phyloP scores from a whole-genome alignment of 2,329 filamentous ascomycete genomes.

The Sarocladiaceae sp. region DNA sequence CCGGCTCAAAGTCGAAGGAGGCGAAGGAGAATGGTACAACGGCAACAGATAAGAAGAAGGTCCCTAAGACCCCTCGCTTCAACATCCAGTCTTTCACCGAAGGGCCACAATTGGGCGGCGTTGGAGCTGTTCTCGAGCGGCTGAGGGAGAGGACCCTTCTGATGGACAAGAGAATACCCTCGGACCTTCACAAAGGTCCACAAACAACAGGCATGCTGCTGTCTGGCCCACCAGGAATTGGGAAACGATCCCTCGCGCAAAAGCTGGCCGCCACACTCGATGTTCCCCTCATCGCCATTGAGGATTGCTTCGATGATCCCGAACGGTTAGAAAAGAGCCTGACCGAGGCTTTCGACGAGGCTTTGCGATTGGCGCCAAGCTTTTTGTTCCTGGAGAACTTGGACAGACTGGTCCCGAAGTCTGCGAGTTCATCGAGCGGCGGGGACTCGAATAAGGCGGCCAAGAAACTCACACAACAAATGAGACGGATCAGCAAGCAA shows the following conservation, averaged over 20 bases:
- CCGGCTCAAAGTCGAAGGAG: conserved; percentile 18
- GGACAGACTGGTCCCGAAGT: conserved; percentile 74
- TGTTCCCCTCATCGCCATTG: conserved; percentile 62
- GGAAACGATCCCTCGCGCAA: conserved; percentile 72
- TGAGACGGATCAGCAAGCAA: conserved; percentile 62
- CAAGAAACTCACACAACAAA: conserved; percentile 78
- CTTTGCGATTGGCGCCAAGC: conserved; percentile 77
- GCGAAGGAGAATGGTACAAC: conserved; percentile 14
- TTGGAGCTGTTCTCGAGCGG: conserved; percentile 16
- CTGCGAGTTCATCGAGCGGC: conserved; percentile 68
- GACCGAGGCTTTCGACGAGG: conserved; percentile 58
- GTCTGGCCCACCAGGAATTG: conserved; percentile 73
- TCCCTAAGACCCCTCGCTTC: conserved; percentile 23
- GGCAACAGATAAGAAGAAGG: conserved; percentile 24
- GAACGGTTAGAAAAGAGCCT: conserved; percentile 34
- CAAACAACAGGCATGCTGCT: conserved; percentile 55
- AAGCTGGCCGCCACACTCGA: conserved; percentile 66
- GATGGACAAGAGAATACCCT: neutral
- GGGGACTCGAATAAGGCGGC: conserved; percentile 61
- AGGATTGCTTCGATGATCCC: conserved; percentile 27
- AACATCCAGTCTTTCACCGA: conserved; percentile 22
- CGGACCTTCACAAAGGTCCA: conserved; percentile 10
- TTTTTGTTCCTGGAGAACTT: conserved; percentile 90
- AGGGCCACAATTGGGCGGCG: conserved; percentile 21
- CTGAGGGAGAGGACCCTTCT: neutral